Evolutionary conservation across 2,329 filamentous ascomycete genomes (phyloP), one percentile per base, ranked within the genome.

Genomic region (Cercospora zeae-maydis): DNA sequence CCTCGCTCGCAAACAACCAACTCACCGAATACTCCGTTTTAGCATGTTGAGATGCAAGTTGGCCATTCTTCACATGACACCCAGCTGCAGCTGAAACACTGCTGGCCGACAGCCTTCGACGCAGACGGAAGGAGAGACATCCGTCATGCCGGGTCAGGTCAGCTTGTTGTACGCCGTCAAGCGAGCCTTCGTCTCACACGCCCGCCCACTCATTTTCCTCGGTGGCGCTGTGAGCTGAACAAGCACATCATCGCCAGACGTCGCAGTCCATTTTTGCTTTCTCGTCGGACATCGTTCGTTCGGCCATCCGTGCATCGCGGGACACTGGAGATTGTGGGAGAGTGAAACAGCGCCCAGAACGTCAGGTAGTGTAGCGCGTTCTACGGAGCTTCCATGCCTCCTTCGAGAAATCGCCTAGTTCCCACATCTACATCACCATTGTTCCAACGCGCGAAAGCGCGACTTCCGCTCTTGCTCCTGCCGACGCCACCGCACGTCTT

Each of bases 401-500:
- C 51, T 61, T 61, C 59, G 59, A 61, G 59, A 61, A 61, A 61
- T 55, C 56, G 51, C 37, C 19, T 55, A 36, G 53, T 47, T 39
- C 21, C 39, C 39, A 19, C 39, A 24, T 45, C 39, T 45, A 45
- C 39, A 45, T 45, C 16, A 45, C 39, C 16, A 19, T 19, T n/a
- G n/a, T n/a, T n/a, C 24, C 3, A 27, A 45, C 16, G 39, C 39
- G 21, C 16, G 16, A 45, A 21, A 45, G n/a, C n/a, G n/a, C 19
- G 21, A 16, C 39, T 45, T 45, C 39, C 19, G 19, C 39, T 42
- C n/a, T n/a, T n/a, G 9, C 7, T 21, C n/a, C 37, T 42, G 37
- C 37, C 37, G 37, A 19, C 37, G 37, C 37, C 37, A 42, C 37
- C 37, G 21, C 16, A 42, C 37, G n/a, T 11, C 37, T 42, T 21